Conservation (phyloP, 2,329 filamentous ascomycete genomes). For the Alternaria postmessia region DNA sequence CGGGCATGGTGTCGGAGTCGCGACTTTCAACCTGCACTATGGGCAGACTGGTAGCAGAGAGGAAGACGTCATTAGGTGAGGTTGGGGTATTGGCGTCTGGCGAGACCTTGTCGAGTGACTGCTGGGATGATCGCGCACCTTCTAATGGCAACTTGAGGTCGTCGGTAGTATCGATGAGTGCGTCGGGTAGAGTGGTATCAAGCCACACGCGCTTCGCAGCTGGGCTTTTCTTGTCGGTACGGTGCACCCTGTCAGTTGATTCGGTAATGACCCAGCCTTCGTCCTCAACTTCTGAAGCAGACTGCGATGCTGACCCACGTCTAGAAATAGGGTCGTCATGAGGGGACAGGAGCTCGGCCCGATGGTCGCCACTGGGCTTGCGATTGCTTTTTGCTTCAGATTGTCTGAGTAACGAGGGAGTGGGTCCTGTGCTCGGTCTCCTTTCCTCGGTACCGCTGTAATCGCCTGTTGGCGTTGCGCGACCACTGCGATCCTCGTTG, state of each 20-base stretch:
- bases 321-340: constrained; percentile 25
- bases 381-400: constrained; percentile 34
- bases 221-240: constrained; percentile 24
- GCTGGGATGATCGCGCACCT: constrained; percentile 47
- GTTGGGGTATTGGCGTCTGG: constrained; percentile 52
- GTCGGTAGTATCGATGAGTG: constrained; percentile 34
- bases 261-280: constrained; percentile 50
- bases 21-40: constrained; percentile 61
- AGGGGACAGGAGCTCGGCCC: constrained; percentile 35
- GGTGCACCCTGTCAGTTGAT: constrained; percentile 36
- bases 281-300: constrained; percentile 48
- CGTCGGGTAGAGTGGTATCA: constrained; percentile 49
- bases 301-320: constrained; percentile 30
- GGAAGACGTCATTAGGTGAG: constrained; percentile 56
- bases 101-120: constrained; percentile 45
- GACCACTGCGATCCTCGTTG: constrained; percentile 56
- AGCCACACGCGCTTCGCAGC: constrained; percentile 51
- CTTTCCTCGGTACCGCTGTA: constrained; percentile 39
- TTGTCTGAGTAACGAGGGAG: constrained; percentile 32
- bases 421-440: constrained; percentile 43
- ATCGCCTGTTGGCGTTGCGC: constrained; percentile 40
- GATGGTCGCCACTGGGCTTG: constrained; percentile 36
- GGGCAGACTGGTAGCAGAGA: constrained; percentile 59
- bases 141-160: constrained; percentile 51
- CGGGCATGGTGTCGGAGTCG: constrained; percentile 49